Evolutionary conservation across 768 basidiomycete genomes (phyloP).

Genomic region (Tylopilus plumbeoviolaceoides): DNA sequence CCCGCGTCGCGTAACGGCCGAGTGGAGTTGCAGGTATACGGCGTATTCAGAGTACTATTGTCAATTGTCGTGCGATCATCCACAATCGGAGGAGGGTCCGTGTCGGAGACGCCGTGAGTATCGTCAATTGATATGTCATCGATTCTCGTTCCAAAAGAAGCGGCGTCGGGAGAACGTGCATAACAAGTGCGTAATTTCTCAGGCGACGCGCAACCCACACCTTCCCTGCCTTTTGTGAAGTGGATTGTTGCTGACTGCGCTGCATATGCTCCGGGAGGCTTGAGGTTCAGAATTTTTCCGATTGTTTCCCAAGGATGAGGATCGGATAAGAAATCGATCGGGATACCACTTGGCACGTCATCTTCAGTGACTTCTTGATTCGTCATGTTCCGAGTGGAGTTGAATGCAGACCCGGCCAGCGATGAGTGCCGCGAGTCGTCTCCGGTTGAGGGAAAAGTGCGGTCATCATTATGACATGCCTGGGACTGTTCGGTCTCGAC

Average conservation of each 20-base stretch:
- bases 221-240: conserved; percentile 25
- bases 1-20: not conserved
- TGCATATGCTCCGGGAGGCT: not conserved
- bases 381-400: not conserved
- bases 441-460: not conserved
- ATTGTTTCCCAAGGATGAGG: conserved; percentile 32
- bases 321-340: conserved; percentile 28
- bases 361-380: not conserved
- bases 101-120: not conserved
- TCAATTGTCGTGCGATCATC: not conserved
- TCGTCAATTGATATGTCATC: not conserved
- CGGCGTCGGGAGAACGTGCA: not conserved
- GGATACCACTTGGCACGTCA: not conserved
- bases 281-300: conserved; percentile 23
- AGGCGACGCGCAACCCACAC: conserved; percentile 21
- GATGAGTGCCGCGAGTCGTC: not conserved
- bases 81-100: not conserved
- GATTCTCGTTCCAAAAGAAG: not conserved
- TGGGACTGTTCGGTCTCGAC: not conserved
- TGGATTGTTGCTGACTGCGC: not conserved
- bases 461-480: not conserved
- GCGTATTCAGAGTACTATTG: not conserved
- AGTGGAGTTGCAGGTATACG: not conserved
- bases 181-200: not conserved
- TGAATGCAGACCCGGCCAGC: not conserved